Evolutionary conservation across 139 green algal species (phyloP).

Genomic region (Micractinium conductrix): DNA sequence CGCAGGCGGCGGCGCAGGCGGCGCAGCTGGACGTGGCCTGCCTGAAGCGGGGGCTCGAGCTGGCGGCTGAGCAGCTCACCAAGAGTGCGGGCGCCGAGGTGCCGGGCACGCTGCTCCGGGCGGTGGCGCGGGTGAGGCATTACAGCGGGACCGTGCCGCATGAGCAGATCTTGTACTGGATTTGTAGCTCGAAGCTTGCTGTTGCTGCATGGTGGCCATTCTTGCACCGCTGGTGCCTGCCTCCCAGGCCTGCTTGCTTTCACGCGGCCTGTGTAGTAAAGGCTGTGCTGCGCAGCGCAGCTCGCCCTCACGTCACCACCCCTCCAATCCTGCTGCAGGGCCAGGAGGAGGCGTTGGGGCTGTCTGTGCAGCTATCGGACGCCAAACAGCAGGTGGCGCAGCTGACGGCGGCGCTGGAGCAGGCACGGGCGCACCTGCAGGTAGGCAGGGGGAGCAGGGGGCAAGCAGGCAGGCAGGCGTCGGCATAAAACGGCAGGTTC

Average conservation of each 20-base stretch:
- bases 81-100: conserved; percentile 30
- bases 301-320: no score
- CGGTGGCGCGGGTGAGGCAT: conserved; percentile 40
- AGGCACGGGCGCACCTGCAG: conserved; percentile 35
- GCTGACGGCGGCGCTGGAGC: conserved; percentile 30
- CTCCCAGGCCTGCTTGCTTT: no score
- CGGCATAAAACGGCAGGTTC: no score
- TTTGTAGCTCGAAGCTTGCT: no score
- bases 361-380: conserved; percentile 57
- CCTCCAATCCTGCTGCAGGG: conserved; percentile 40
- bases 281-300: no score
- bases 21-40: background rate
- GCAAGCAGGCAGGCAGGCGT: no score
- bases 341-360: conserved; percentile 49
- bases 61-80: conserved; percentile 54
- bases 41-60: conserved; percentile 42
- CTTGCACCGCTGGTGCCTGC: no score
- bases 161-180: no score
- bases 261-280: no score
- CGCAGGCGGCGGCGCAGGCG: background rate
- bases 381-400: conserved; percentile 33
- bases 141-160: no score
- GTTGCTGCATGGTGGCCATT: no score
- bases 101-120: conserved; percentile 31
- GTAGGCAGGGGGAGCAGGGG: no score